Percentiles rank a stretch among this genome's conserved stretches.
phyloP scores from a whole-genome alignment of 768 basidiomycete genomes.

The Agrocybe chaxingu region DNA sequence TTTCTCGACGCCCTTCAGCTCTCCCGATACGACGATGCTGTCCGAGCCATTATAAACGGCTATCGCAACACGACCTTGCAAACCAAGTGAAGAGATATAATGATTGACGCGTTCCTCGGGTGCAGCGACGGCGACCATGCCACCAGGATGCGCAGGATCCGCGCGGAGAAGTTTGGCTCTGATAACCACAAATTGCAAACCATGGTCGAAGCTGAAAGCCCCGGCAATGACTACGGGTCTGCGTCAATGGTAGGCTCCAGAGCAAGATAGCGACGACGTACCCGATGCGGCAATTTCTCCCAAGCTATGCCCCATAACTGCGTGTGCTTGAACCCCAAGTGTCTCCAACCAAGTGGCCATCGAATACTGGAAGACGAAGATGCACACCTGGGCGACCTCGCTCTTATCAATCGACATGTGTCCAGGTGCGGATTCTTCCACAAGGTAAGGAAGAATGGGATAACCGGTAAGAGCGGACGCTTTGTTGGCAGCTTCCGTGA shows the following conservation, averaged over 20 bases:
- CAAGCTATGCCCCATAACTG: conserved; percentile 34
- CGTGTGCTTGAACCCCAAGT: conserved; percentile 24
- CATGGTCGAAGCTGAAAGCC: conserved; percentile 24
- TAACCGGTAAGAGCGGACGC: conserved; percentile 24
- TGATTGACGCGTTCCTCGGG: conserved; percentile 17
- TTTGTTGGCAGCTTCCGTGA: conserved; percentile 22
- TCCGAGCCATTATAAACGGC: conserved; percentile 27
- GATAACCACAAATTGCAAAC: conserved; percentile 26
- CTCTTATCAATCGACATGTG: conserved; percentile 25
- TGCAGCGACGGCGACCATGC: conserved; percentile 30
- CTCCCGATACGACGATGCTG: conserved; percentile 27
- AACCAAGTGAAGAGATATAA: conserved; percentile 20
- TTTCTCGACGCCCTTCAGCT: conserved; percentile 20
- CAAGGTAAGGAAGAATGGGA: conserved; percentile 25
- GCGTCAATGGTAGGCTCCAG: neutral
- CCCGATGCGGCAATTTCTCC: conserved; percentile 36
- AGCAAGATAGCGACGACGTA: conserved; percentile 8
- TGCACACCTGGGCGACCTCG: conserved; percentile 31
- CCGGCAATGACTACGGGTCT: conserved; percentile 22
- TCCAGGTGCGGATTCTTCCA: conserved; percentile 21
- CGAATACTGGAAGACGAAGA: conserved; percentile 34
- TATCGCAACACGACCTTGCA: conserved; percentile 21
- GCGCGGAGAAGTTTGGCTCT: conserved; percentile 27
- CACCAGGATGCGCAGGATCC: conserved; percentile 22
- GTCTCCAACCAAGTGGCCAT: conserved; percentile 26